A percentile compares a stretch with the other conserved stretches of the same genome.
These are phyloP conservation scores for Sphagnum fallax DNA, from an alignment of 228 moss, liverwort and hornwort genomes.

Conservation along the genomic window DNA sequence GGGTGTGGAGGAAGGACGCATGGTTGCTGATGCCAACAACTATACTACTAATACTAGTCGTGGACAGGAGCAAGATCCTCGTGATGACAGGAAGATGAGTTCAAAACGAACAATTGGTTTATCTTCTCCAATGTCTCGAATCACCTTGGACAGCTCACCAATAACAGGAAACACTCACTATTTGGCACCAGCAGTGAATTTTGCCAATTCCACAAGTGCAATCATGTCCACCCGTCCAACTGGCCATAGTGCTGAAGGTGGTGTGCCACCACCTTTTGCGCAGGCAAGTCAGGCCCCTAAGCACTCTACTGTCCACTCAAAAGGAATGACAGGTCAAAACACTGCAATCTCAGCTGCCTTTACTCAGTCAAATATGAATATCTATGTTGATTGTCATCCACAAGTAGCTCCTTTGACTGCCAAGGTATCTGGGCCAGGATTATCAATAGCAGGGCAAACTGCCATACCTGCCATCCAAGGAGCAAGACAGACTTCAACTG, in stretches of 20 bases:
- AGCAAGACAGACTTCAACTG: constrained; percentile 8
- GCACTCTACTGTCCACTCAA: constrained; percentile 8
- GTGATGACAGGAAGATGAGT: constrained; percentile 39
- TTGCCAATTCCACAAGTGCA: constrained; percentile 19
- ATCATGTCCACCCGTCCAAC: constrained; percentile 22
- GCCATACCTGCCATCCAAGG: constrained; percentile 8
- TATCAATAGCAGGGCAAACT: constrained; percentile 15
- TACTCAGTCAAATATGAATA: constrained; percentile 8
- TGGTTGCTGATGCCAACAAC: constrained; percentile 21
- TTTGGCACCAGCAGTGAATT: constrained; percentile 30
- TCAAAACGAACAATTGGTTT: constrained; percentile 16
- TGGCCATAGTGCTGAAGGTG: constrained; percentile 3
- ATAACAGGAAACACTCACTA: constrained; percentile 8
- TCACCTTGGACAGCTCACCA: constrained; percentile 2
- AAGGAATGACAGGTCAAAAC: constrained; percentile 8
- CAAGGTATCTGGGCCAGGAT: constrained; percentile 16
- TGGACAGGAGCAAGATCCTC: constrained; percentile 28
- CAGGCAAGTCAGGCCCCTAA: constrained; percentile 14
- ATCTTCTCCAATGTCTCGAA: constrained; percentile 18
- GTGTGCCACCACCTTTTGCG: constrained; percentile 1
- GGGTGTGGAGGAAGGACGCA: constrained; percentile 22
- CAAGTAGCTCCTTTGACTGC: constrained; percentile 15
- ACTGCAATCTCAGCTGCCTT: constrained; percentile 1
- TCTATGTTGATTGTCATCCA: constrained; percentile 19
- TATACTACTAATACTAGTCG: constrained; percentile 17